phyloP scores from a whole-genome alignment of 805 yeast genomes.

The Cyberlindnera saturnus region DNA sequence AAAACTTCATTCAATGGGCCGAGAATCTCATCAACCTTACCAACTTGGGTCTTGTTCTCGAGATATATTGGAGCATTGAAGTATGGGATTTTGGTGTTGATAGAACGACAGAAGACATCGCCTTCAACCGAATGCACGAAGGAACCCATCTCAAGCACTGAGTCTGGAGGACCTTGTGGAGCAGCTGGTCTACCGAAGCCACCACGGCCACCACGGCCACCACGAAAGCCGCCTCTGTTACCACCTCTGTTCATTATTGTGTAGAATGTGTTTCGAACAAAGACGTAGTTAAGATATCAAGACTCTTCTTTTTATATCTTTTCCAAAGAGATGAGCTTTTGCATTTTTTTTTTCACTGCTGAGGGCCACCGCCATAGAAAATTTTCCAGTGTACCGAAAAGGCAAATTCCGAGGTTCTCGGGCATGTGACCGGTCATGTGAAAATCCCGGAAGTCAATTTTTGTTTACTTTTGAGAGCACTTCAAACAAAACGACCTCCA shows the following conservation, averaged over 20 bases:
- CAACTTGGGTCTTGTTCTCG: slow-evolving; percentile 93
- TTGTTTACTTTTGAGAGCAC: no score
- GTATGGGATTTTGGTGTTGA: slow-evolving; percentile 91
- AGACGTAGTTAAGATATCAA: not conserved
- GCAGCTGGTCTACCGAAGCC: slow-evolving; percentile 67
- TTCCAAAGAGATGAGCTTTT: slow-evolving; percentile 10
- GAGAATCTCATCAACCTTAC: slow-evolving; percentile 95
- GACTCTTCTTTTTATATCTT: not conserved
- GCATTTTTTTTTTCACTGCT: slow-evolving; percentile 2
- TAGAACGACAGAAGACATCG: slow-evolving; percentile 93
- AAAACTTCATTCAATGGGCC: slow-evolving; percentile 98
- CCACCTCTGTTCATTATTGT: slow-evolving; percentile 36
- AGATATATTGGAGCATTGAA: slow-evolving; percentile 97
- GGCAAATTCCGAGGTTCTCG: not conserved
- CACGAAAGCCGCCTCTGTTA: slow-evolving; percentile 51
- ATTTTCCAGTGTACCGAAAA: slow-evolving; percentile 4
- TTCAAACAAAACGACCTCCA: no score
- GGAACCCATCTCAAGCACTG: slow-evolving; percentile 90
- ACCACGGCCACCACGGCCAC: slow-evolving; percentile 60
- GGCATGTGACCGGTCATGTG: not conserved
- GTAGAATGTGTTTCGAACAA: not conserved
- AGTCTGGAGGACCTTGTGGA: slow-evolving; percentile 95
- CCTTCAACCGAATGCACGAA: slow-evolving; percentile 93
- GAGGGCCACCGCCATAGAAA: slow-evolving; percentile 3
- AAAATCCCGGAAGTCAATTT: no score